These are phyloP conservation scores for Volvox reticuliferus DNA, from an alignment of 139 green algal species.

Conservation along the genomic window DNA sequence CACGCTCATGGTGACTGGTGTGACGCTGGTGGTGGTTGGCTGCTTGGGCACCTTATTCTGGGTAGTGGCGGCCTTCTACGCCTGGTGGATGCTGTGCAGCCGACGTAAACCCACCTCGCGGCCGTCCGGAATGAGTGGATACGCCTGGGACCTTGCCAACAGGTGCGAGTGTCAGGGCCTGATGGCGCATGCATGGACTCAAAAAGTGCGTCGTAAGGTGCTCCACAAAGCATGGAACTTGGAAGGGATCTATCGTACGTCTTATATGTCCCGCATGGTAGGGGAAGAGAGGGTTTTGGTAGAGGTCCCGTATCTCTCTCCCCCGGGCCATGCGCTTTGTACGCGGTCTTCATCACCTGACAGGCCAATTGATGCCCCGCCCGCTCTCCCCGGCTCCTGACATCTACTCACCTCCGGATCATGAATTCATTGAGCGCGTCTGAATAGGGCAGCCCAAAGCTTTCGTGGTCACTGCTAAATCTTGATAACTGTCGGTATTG, in stretches of 20 bases:
- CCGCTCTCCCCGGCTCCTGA: not conserved
- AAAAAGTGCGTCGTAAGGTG: not conserved
- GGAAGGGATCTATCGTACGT: no score
- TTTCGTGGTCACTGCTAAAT: not conserved
- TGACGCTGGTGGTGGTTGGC: conserved; percentile 22
- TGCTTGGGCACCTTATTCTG: conserved; percentile 12
- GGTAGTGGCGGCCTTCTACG: not conserved
- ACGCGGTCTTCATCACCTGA: not conserved
- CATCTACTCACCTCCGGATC: not conserved
- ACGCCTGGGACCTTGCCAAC: conserved; percentile 45
- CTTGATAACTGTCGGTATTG: not conserved
- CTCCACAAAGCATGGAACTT: not conserved
- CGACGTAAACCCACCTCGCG: not conserved
- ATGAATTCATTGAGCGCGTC: not conserved
- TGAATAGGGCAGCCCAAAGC: not conserved
- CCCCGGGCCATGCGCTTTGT: no score
- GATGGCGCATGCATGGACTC: not conserved
- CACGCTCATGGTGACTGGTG: conserved; percentile 12
- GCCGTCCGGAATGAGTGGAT: not conserved
- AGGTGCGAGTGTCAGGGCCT: not conserved
- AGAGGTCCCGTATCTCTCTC: no score
- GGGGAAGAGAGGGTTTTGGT: no score
- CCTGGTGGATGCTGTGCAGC: conserved; percentile 38
- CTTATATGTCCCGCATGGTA: no score
- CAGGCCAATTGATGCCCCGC: not conserved